Evolutionary conservation across 306 rosid genomes (phyloP), one percentile per base, ranked within the genome.

Genomic region (Inga oerstediana): DNA sequence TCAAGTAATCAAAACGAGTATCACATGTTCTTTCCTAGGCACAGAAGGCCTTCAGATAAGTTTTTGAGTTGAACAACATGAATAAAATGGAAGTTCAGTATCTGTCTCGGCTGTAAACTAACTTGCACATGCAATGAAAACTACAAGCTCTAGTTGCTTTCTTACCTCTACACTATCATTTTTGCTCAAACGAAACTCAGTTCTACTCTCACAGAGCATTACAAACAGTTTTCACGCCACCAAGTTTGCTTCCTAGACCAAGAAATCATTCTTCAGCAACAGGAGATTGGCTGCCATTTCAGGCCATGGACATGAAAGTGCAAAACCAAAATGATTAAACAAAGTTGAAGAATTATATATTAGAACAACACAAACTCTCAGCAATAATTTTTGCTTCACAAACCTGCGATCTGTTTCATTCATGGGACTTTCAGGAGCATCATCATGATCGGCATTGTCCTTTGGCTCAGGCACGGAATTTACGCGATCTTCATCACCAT

Each of bases 381-480:
- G 34, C 4, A 70, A 69, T 27, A n/a, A 39, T 39, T 46, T 64
- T 37, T 27, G 62, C 1, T 32, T 34, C 58, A 79, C 91, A 78
- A 81, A 93, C 99, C 99, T 97, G 88, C 24, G 88, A 24, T 90
- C 89, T 84, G 97, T 87, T 86, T 88, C 97, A 74, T 82, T 80
- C 91, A 88, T 79, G 30, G 99, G 98, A 86, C 98, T 97, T 72
- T 91, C 97, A 48, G 94, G 89, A 45, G 92, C 98, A 79, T 90
- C 93, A 82, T 86, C 91, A 76, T n/a, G 64, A 5, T 85, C 90
- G 81, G 99, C 94, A 78, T 97, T 90, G 65, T 91, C 94, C 85
- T 87, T 87, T 20, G 89, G 83, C 72, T 94, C 96, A 3, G 90
- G 92, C 77, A 76, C 45, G 20, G 91, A 74, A 83, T 75, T 85